phyloP scores from a whole-genome alignment of 805 yeast species.

The Lipomyces oligophaga region DNA sequence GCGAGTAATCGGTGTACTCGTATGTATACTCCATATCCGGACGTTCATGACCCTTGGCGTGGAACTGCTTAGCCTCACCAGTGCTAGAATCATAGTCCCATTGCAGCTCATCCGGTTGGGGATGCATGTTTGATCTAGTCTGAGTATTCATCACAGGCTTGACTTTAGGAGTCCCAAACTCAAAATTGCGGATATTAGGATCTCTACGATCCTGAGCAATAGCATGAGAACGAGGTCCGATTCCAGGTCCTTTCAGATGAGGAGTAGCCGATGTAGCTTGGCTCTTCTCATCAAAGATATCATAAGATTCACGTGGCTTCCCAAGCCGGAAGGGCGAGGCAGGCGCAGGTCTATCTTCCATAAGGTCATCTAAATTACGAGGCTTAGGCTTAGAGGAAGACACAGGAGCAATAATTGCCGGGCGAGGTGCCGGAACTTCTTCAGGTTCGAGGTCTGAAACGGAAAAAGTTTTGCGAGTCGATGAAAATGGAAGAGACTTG shows the following conservation, averaged over 20 bases:
- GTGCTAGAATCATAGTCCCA: slow-evolving; percentile 17
- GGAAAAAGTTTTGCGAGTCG: slow-evolving; percentile 11
- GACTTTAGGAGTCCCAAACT: slow-evolving; percentile 26
- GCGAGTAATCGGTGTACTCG: slow-evolving; percentile 13
- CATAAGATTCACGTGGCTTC: slow-evolving; percentile 10
- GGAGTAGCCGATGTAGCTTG: slow-evolving; percentile 2
- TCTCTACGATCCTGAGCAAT: slow-evolving; percentile 11
- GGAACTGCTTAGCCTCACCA: slow-evolving; percentile 4
- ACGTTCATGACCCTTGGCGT: slow-evolving; percentile 12
- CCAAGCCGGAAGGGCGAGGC: slow-evolving; percentile 19
- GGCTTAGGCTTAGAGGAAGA: slow-evolving; percentile 26
- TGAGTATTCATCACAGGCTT: slow-evolving; percentile 15
- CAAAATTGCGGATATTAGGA: slow-evolving; percentile 12
- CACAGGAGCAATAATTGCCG: slow-evolving; percentile 27
- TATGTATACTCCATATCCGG: slow-evolving; percentile 10
- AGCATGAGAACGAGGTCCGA: neutral
- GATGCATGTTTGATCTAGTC: slow-evolving; percentile 27
- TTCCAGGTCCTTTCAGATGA: slow-evolving; percentile 9
- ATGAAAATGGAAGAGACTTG: neutral
- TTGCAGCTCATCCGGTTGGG: slow-evolving; percentile 24
- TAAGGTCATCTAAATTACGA: slow-evolving; percentile 25
- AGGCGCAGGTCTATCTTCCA: slow-evolving; percentile 13
- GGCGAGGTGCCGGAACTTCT: slow-evolving; percentile 23
- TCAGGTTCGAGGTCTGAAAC: slow-evolving; percentile 22
- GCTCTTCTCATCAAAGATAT: slow-evolving; percentile 7